Evolutionary conservation across 2,329 filamentous ascomycete genomes (phyloP).

Genomic region (Nannizziopsis arthrosporioides): DNA sequence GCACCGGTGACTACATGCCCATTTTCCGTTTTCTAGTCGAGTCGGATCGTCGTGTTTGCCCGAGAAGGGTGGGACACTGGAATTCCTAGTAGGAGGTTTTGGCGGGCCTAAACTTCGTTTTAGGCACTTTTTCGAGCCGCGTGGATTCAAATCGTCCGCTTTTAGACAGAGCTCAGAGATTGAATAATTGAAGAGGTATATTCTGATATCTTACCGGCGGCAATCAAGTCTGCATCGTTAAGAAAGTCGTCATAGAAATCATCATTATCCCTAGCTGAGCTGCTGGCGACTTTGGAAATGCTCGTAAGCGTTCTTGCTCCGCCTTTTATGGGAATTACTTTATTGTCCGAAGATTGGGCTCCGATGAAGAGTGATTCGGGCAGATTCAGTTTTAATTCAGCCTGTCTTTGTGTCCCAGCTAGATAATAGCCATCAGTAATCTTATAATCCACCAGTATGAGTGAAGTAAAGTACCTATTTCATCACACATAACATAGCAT

Average conservation of each 20-base stretch:
- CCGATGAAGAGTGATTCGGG: constrained; percentile 35
- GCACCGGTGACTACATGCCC: constrained; percentile 62
- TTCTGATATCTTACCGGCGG: constrained; percentile 25
- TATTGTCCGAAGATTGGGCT: background rate
- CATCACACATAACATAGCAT: constrained; percentile 70
- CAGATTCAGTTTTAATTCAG: constrained; percentile 42
- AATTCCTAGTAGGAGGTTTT: background rate
- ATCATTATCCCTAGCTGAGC: constrained; percentile 26
- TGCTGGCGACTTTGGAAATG: background rate
- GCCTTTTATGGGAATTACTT: background rate
- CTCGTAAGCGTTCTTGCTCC: background rate
- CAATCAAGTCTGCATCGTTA: constrained; percentile 43
- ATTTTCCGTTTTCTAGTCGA: constrained; percentile 57
- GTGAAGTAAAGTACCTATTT: constrained; percentile 48
- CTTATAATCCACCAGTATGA: background rate
- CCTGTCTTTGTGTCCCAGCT: constrained; percentile 48
- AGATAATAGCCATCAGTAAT: background rate
- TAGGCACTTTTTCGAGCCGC: background rate
- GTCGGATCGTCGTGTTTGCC: constrained; percentile 30
- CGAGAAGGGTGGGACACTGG: background rate
- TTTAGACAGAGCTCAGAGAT: background rate
- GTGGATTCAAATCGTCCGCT: constrained; percentile 4
- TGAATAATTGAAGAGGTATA: background rate
- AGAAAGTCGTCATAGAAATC: constrained; percentile 44
- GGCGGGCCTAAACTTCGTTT: background rate